phyloP scores from a whole-genome alignment of 768 basidiomycete species.

The Lactifluus pinguis region DNA sequence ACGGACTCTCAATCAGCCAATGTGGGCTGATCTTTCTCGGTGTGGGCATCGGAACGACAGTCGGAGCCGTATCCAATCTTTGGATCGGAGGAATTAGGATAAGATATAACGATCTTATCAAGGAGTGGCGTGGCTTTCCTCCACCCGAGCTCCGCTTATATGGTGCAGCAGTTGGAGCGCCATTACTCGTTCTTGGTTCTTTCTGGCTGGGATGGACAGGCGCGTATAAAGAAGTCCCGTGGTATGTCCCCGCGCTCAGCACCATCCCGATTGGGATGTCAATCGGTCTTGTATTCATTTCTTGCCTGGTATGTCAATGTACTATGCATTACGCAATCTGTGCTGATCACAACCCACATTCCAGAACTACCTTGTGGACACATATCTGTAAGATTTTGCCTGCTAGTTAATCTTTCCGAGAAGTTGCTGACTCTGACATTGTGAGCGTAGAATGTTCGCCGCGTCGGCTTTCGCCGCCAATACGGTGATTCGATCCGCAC shows the following conservation, averaged over 20 bases:
- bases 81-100: slow-evolving; percentile 20
- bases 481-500: slow-evolving; percentile 46
- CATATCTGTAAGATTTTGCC: slow-evolving; percentile 30
- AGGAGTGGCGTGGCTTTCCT: slow-evolving; percentile 32
- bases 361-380: slow-evolving; percentile 49
- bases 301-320: slow-evolving; percentile 36
- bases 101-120: slow-evolving; percentile 25
- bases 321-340: not conserved
- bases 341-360: not conserved
- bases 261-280: slow-evolving; percentile 39
- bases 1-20: slow-evolving; percentile 28
- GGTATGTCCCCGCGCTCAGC: slow-evolving; percentile 48
- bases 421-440: not conserved
- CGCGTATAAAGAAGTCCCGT: slow-evolving; percentile 41
- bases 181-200: slow-evolving; percentile 28
- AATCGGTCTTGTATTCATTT: slow-evolving; percentile 47
- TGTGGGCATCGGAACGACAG: slow-evolving; percentile 28
- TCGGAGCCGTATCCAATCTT: slow-evolving; percentile 24
- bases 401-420: not conserved
- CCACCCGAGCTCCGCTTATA: slow-evolving; percentile 34
- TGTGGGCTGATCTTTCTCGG: slow-evolving; percentile 33
- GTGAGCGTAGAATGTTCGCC: slow-evolving; percentile 22
- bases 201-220: slow-evolving; percentile 48
- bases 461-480: slow-evolving; percentile 58
- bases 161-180: slow-evolving; percentile 29